Evolutionary conservation across 345 rosid genomes (phyloP).

Genomic region (Ricinus communis): DNA sequence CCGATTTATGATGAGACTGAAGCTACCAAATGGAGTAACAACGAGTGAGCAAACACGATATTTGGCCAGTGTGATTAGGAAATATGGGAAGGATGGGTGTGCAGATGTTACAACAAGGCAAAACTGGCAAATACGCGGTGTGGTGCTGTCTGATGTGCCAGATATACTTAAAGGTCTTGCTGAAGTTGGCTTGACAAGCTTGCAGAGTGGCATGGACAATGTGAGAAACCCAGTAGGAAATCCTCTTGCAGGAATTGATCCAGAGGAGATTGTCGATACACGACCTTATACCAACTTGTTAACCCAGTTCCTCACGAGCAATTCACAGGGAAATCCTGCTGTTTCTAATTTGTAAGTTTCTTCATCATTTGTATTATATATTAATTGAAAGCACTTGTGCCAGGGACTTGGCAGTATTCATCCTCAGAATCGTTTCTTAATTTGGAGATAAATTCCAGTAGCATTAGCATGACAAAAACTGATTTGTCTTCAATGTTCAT

Average conservation of each 20-base stretch:
- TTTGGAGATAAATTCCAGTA: too few relatives aligned
- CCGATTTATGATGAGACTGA: constrained; percentile 95
- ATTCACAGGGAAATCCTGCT: constrained; percentile 69
- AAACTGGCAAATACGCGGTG: constrained; percentile 97
- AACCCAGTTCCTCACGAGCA: constrained; percentile 76
- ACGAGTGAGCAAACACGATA: constrained; percentile 84
- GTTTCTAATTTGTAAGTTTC: constrained; percentile 70
- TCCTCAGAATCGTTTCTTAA: too few relatives aligned
- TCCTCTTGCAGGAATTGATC: constrained; percentile 94
- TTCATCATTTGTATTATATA: not conserved
- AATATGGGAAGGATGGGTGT: constrained; percentile 91
- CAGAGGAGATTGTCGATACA: constrained; percentile 79
- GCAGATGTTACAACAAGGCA: constrained; percentile 93
- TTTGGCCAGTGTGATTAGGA: constrained; percentile 79
- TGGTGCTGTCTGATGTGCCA: constrained; percentile 82
- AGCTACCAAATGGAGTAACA: constrained; percentile 94
- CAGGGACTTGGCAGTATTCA: too few relatives aligned
- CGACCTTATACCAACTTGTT: constrained; percentile 76
- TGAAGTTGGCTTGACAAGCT: constrained; percentile 77
- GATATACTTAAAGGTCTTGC: constrained; percentile 80
- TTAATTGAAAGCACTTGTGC: not conserved
- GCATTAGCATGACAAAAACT: too few relatives aligned
- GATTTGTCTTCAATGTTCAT: not conserved
- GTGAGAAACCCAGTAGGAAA: constrained; percentile 95
- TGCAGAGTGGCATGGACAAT: constrained; percentile 98